Conservation (phyloP, 1,284 basidiomycete species). For the Agroathelia rolfsii region DNA sequence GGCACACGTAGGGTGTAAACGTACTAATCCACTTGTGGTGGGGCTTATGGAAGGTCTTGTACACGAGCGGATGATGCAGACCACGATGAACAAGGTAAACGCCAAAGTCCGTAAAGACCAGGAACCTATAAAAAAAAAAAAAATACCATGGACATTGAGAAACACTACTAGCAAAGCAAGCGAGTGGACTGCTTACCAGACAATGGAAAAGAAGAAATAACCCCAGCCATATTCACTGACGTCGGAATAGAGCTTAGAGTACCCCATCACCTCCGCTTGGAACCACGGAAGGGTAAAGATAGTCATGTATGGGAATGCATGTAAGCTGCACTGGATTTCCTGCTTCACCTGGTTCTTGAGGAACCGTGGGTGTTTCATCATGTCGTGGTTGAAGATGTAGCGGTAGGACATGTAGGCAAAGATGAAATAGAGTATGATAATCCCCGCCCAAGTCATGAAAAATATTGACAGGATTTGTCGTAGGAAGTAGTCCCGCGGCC, state of each 20-base stretch:
- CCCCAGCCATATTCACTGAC: constrained; percentile 63
- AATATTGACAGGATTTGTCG: constrained; percentile 75
- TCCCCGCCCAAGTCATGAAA: constrained; percentile 72
- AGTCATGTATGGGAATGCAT: constrained; percentile 75
- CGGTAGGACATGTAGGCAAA: constrained; percentile 81
- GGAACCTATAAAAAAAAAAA: constrained; percentile 41
- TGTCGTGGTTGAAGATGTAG: constrained; percentile 90
- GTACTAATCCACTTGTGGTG: constrained; percentile 97
- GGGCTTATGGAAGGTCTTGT: constrained; percentile 90
- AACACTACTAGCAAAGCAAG: constrained; percentile 5
- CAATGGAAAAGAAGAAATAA: constrained; percentile 54
- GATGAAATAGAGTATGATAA: constrained; percentile 76
- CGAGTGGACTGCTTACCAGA: constrained; percentile 39
- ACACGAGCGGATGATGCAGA: constrained; percentile 80
- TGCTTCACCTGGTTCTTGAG: constrained; percentile 78
- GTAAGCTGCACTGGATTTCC: constrained; percentile 75
- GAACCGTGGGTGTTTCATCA: constrained; percentile 94
- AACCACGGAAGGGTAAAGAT: constrained; percentile 91
- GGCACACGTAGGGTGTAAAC: constrained; percentile 21
- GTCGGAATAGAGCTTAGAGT: constrained; percentile 73
- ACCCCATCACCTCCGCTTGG: constrained; percentile 83
- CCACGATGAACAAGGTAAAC: constrained; percentile 95
- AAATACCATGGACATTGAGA: constrained; percentile 3
- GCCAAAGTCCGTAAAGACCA: constrained; percentile 84
- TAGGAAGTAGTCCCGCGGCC: constrained; percentile 71